Base-by-base conservation (phyloP, 495 filamentous ascomycete species). In the Rusavskia elegans region DNA sequence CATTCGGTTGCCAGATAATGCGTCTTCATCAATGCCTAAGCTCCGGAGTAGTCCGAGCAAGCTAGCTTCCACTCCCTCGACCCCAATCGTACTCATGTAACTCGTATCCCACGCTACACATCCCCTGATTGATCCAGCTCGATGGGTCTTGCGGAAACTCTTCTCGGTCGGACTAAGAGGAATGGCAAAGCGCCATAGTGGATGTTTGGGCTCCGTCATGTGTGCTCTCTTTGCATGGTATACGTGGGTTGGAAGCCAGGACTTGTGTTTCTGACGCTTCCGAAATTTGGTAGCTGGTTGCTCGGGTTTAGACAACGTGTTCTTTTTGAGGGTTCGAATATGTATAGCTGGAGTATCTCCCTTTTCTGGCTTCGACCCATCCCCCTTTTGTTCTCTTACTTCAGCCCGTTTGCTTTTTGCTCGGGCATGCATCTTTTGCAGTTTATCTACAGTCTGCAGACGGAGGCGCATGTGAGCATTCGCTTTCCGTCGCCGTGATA, bases 161-260 rank as follows among this genome's bases (percentile, higher is more conserved):
- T 98, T 98, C 60, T 87, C 81, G 2, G 83, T 90, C 1, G 89
- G 86, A 35, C 82, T 84, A 44, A 94, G 61, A 0, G 89, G 87
- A 27, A 98, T 65, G 0, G 87, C 77, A 66, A 96, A 96, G 39
- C 89, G 75, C 92, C 92, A 98, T 23, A 93, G 67, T 2, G 89
- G 82, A 46, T 85, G 74, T 53, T 73, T 80, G 1, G 85, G 81
- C 13, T 78, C 76, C 1, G 85, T 84, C 84, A 98, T 93, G 51
- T 74, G 81, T 6, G 92, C 90, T 42, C 92, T 72, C 61, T 98
- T 97, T 16, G 89, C 83, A 69, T 95, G 92, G 71, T 81, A 98
- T 50, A 95, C 64, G 61, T 98, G 92, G 17, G 92, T 95, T 2
- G 92, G 93, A 3, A 98, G 73, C 92, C 92, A 97, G 0, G 81